Percentiles rank a stretch among this genome's conserved stretches.
Conservation (phyloP, 106 monocot genomes). For the Dendrobium catenatum region DNA sequence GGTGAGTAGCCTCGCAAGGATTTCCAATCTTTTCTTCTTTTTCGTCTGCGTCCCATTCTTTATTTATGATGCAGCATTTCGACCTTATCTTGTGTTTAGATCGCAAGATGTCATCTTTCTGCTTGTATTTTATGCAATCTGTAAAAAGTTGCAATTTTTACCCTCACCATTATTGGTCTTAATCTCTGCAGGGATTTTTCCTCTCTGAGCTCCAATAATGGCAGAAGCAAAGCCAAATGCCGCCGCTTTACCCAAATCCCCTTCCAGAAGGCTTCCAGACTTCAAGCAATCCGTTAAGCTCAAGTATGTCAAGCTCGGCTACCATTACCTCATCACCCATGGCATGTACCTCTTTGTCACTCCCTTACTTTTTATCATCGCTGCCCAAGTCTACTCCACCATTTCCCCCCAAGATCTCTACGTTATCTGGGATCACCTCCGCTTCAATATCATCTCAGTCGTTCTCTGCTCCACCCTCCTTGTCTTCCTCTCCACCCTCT, state of each 20-base stretch:
- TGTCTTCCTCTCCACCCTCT: slow-evolving; percentile 16
- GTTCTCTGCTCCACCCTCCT: slow-evolving; percentile 14
- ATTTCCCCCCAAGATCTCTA: slow-evolving; percentile 10
- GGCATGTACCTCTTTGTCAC: slow-evolving; percentile 13
- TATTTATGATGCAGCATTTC: too few relatives aligned
- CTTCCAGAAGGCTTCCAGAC: slow-evolving; percentile 10
- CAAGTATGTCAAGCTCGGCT: slow-evolving; percentile 19
- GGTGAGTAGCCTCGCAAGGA: not conserved
- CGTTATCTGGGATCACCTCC: slow-evolving; percentile 7
- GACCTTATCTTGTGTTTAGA: not conserved
- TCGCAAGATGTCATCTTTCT: too few relatives aligned
- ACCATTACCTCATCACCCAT: slow-evolving; percentile 19
- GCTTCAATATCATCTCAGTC: slow-evolving; percentile 16
- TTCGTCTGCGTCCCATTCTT: too few relatives aligned
- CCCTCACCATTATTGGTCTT: not conserved
- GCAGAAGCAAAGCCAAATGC: slow-evolving; percentile 12
- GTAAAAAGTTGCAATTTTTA: too few relatives aligned
- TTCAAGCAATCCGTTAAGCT: slow-evolving; percentile 14
- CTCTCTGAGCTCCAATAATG: slow-evolving; percentile 7
- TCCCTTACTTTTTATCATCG: slow-evolving; percentile 2
- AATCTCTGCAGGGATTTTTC: not conserved
- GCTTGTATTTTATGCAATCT: too few relatives aligned
- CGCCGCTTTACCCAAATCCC: not conserved
- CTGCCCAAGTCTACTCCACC: slow-evolving; percentile 10
- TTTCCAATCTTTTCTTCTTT: not conserved